Conservation (phyloP, 2,329 filamentous ascomycete genomes). For the Sarocladium brachiariae region DNA sequence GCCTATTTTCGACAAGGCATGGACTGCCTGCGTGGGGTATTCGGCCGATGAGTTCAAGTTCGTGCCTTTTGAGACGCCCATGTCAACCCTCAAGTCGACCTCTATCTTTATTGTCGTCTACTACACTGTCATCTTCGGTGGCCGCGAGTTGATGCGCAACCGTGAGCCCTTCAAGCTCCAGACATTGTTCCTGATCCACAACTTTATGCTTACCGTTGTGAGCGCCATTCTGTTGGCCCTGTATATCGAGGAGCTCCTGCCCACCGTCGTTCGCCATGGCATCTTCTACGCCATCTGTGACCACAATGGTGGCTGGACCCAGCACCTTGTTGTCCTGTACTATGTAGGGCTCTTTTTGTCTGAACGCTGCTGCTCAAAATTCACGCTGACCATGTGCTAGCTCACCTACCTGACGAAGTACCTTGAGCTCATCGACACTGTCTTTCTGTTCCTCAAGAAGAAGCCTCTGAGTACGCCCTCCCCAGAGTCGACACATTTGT, state of each 20-base stretch:
- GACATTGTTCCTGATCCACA: slow-evolving; percentile 89
- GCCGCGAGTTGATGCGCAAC: slow-evolving; percentile 85
- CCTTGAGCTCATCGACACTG: slow-evolving; percentile 88
- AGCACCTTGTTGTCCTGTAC: slow-evolving; percentile 88
- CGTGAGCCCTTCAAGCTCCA: slow-evolving; percentile 81
- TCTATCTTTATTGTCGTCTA: slow-evolving; percentile 76
- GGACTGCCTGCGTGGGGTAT: slow-evolving; percentile 70
- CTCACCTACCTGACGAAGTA: slow-evolving; percentile 99
- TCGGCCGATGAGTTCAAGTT: slow-evolving; percentile 83
- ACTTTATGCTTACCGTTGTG: slow-evolving; percentile 85
- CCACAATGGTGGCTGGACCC: slow-evolving; percentile 79
- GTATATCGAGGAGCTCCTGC: slow-evolving; percentile 85
- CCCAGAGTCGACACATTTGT: slow-evolving; percentile 12
- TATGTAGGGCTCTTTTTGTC: slow-evolving; percentile 56
- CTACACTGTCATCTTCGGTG: slow-evolving; percentile 90
- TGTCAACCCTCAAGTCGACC: slow-evolving; percentile 84
- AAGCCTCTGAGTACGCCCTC: slow-evolving; percentile 67
- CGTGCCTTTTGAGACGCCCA: slow-evolving; percentile 70
- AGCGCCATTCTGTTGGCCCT: slow-evolving; percentile 73
- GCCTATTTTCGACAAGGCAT: slow-evolving; percentile 90
- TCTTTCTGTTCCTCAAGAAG: slow-evolving; percentile 98
- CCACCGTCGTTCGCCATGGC: slow-evolving; percentile 71
- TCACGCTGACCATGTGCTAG: slow-evolving; percentile 41
- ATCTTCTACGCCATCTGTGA: slow-evolving; percentile 87
- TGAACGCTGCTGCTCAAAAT: not conserved